Base-by-base conservation (phyloP, 2,329 filamentous ascomycete species). In the Cryphonectria carpinicola region DNA sequence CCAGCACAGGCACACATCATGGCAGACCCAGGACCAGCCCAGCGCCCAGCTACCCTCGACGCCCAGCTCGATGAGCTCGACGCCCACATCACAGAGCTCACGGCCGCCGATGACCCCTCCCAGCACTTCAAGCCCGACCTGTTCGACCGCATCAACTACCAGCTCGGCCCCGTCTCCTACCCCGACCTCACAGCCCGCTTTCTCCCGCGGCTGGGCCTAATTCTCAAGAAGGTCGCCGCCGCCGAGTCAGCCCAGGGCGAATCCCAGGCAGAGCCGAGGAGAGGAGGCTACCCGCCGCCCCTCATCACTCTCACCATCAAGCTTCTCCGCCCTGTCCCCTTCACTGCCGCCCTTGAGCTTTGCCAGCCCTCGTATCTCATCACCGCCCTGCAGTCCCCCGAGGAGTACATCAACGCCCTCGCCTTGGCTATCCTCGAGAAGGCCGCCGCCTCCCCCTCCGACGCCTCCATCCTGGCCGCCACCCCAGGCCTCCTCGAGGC, bases 341-440 rank as follows among this genome's bases (percentile, higher is more conserved):
- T 90, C 75, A 81, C 81, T 4, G 82, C 87, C 61, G 80, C 84
- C 22, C 80, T 90, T 73, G 80, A 82, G 1, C 78, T 90, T 10
- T 86, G 87, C 14, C 84, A 86, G 35, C 82, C 85, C 60, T 81
- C 84, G 7, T 81, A 84, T 19, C 77, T 90, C 4, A 79, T 88
- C 64, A 81, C 82, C 52, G 88, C 88, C 35, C 81, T 90, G 22
- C 78, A 78, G 63, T 89, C 88, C 1, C 84, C 86, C 1, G 81
- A 87, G 0, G 83, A 87, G 0, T 85, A 87, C 2, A 87, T 86
- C 41, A 89, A 88, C 76, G 80, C 89, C 22, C 84, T 91, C 35
- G 88, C 84, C 75, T 82, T 91, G 74, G 79, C 83, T 67, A 82
- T 90, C 68, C 75, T 90, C 39, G 81, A 86, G 71, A 90, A 90